phyloP scores from a whole-genome alignment of 352 stramenopile genomes.

The Phytophthora parvispora region DNA sequence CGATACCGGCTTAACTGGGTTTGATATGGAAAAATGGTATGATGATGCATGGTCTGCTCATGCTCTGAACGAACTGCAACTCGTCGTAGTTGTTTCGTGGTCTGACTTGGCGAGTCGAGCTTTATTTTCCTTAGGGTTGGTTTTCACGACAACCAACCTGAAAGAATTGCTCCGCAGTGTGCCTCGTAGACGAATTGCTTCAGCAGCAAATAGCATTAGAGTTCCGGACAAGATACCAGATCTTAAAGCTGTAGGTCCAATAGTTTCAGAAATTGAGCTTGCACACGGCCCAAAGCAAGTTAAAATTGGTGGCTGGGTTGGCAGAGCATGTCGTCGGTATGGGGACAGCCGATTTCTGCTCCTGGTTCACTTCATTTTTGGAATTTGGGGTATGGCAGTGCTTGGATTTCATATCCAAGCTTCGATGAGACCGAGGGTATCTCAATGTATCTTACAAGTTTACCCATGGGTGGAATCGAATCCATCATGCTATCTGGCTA shows the following conservation, averaged over 20 bases:
- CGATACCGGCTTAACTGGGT: constrained; percentile 3
- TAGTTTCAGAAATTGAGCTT: neutral
- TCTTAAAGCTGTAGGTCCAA: neutral
- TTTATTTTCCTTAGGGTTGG: constrained; percentile 22
- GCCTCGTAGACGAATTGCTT: neutral
- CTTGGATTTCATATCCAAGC: constrained; percentile 20
- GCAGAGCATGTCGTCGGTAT: neutral
- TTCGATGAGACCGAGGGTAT: neutral
- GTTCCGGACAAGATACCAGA: neutral
- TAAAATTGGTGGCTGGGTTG: neutral
- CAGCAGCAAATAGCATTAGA: neutral
- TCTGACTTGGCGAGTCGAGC: constrained; percentile 17
- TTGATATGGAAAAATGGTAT: constrained; percentile 33
- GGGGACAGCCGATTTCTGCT: neutral
- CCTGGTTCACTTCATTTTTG: neutral
- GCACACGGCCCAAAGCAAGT: neutral
- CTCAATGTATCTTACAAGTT: constrained; percentile 13
- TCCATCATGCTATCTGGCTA: constrained; percentile 30
- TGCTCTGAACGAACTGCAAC: constrained; percentile 32
- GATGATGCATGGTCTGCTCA: constrained; percentile 30
- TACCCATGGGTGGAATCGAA: constrained; percentile 22
- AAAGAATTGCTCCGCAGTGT: constrained; percentile 22
- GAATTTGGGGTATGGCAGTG: constrained; percentile 8
- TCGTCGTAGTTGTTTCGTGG: constrained; percentile 31
- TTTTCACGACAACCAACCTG: constrained; percentile 23